phyloP scores from a whole-genome alignment of 371 early-diverging fungal genomes.

The Blakeslea trispora region DNA sequence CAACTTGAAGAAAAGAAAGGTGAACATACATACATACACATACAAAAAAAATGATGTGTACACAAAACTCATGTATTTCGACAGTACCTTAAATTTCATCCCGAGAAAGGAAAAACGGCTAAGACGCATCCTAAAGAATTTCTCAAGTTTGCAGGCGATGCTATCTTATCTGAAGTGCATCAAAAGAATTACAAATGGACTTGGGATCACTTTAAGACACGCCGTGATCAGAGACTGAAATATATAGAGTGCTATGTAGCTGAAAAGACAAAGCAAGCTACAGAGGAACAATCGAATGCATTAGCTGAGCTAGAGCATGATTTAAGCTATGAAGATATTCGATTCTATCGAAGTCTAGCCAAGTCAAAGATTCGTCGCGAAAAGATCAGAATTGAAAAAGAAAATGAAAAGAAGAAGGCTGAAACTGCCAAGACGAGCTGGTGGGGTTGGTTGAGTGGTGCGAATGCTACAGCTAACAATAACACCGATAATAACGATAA shows the following conservation, averaged over 20 bases:
- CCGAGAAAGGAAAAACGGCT: slow-evolving; percentile 65
- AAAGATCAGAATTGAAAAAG: slow-evolving; percentile 43
- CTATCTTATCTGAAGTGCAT: slow-evolving; percentile 74
- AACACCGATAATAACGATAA: not conserved
- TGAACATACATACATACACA: slow-evolving; percentile 29
- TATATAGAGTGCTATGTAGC: slow-evolving; percentile 72
- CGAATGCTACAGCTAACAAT: slow-evolving; percentile 10
- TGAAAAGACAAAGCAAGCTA: slow-evolving; percentile 43
- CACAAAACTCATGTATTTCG: too few relatives aligned
- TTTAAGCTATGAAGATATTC: slow-evolving; percentile 77
- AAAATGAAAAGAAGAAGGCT: slow-evolving; percentile 38
- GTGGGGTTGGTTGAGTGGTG: slow-evolving; percentile 38
- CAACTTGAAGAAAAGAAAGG: slow-evolving; percentile 71
- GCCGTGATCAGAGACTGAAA: slow-evolving; percentile 67
- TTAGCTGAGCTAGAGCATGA: slow-evolving; percentile 65
- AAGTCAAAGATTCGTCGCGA: slow-evolving; percentile 62
- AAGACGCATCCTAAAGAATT: slow-evolving; percentile 72
- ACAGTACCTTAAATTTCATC: slow-evolving; percentile 74
- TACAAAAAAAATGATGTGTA: not conserved
- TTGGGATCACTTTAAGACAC: slow-evolving; percentile 72
- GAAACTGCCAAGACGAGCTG: slow-evolving; percentile 48
- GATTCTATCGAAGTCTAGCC: slow-evolving; percentile 74
- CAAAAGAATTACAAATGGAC: slow-evolving; percentile 72
- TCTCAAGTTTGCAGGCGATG: slow-evolving; percentile 77
- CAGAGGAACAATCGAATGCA: slow-evolving; percentile 36